Evolutionary conservation across 2,329 filamentous ascomycete species (phyloP).

Genomic region (Colletotrichum sublineola): DNA sequence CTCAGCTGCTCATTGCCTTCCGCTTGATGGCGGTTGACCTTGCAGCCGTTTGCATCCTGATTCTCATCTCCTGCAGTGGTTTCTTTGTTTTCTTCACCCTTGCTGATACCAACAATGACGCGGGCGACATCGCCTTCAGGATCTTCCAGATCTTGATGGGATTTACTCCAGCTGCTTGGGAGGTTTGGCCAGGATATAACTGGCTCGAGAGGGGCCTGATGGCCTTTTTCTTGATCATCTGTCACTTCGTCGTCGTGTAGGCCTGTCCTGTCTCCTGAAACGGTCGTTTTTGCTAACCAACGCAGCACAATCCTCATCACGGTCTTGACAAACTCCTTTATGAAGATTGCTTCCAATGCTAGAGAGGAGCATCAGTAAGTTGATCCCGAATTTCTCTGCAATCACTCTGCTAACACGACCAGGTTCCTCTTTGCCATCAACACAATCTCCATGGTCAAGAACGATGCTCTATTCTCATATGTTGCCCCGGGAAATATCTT

Average conservation of each 20-base stretch:
- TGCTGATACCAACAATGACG: conserved; percentile 78
- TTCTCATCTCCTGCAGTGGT: conserved; percentile 89
- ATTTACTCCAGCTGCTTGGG: conserved; percentile 95
- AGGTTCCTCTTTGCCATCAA: conserved; percentile 94
- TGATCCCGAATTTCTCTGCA: no score
- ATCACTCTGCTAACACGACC: conserved; percentile 30
- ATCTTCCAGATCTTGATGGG: conserved; percentile 97
- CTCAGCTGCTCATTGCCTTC: conserved; percentile 93
- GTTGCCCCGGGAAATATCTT: conserved; percentile 92
- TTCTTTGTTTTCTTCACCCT: conserved; percentile 96
- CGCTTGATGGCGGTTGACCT: conserved; percentile 94
- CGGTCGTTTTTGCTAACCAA: conserved; percentile 15
- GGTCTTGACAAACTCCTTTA: conserved; percentile 96
- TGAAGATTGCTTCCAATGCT: conserved; percentile 93
- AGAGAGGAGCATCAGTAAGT: conserved; percentile 85
- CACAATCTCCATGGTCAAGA: conserved; percentile 98
- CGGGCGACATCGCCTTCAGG: conserved; percentile 84
- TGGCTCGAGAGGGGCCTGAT: conserved; percentile 81
- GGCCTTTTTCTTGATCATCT: conserved; percentile 89
- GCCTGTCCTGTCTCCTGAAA: conserved; percentile 45
- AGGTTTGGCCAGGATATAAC: conserved; percentile 86
- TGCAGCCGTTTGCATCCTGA: conserved; percentile 84
- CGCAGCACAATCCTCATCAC: conserved; percentile 87
- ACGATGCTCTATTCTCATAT: conserved; percentile 95
- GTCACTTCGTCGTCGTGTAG: conserved; percentile 90